Conservation (phyloP, 106 monocot species). For the Gastrodia elata region DNA sequence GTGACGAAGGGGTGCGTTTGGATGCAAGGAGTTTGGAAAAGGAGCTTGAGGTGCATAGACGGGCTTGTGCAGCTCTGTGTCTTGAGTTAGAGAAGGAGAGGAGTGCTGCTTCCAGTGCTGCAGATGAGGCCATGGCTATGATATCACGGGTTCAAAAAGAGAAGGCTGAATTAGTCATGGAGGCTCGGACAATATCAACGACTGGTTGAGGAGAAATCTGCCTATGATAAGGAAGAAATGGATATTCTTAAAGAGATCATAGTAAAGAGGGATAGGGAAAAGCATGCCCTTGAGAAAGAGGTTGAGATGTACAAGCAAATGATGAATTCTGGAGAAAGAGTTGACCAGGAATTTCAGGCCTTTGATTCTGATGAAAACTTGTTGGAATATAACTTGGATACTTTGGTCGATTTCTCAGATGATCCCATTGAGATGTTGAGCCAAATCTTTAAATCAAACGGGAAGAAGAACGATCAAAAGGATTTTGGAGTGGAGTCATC, state of each 20-base stretch:
- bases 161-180: slow-evolving; percentile 79
- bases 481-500: background rate
- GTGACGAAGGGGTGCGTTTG: slow-evolving; percentile 9
- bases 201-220: slow-evolving; percentile 70
- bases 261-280: slow-evolving; percentile 65
- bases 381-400: background rate
- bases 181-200: slow-evolving; percentile 69
- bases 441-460: slow-evolving; percentile 17
- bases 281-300: slow-evolving; percentile 56
- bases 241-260: slow-evolving; percentile 82
- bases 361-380: slow-evolving; percentile 5
- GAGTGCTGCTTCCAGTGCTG: slow-evolving; percentile 66
- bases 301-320: slow-evolving; percentile 43
- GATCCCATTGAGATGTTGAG: slow-evolving; percentile 16
- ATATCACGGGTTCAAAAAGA: slow-evolving; percentile 84
- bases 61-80: slow-evolving; percentile 39
- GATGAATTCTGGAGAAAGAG: slow-evolving; percentile 12
- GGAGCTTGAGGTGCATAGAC: slow-evolving; percentile 44
- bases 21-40: slow-evolving; percentile 21
- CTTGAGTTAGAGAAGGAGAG: slow-evolving; percentile 92
- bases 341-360: slow-evolving; percentile 1
- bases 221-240: slow-evolving; percentile 85
- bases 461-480: slow-evolving; percentile 13
- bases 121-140: slow-evolving; percentile 97
- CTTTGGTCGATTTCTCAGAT: slow-evolving; percentile 17